Evolutionary conservation across 2,329 filamentous ascomycete species (phyloP).

Genomic region (Emergomyces pasteurianus): DNA sequence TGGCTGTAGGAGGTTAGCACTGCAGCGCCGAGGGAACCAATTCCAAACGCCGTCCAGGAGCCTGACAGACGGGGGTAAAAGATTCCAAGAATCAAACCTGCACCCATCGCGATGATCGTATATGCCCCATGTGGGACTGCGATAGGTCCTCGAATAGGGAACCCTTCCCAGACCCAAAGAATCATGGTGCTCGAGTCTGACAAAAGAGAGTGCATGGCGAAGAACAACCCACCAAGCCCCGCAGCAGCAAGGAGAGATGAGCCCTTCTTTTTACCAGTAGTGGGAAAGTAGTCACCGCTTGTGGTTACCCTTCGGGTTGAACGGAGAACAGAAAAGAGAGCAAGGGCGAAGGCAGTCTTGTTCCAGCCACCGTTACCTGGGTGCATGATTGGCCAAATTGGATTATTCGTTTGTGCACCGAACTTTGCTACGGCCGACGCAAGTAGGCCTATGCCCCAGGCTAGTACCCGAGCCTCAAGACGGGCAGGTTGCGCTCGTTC

Average conservation of each 20-base stretch:
- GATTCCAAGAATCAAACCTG: slow-evolving; percentile 64
- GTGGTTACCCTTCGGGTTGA: slow-evolving; percentile 57
- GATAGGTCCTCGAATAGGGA: slow-evolving; percentile 76
- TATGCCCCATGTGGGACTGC: slow-evolving; percentile 81
- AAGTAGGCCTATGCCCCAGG: slow-evolving; percentile 70
- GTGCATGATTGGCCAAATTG: slow-evolving; percentile 92
- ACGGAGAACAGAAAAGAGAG: slow-evolving; percentile 60
- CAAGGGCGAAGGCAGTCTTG: slow-evolving; percentile 64
- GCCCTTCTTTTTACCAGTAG: slow-evolving; percentile 48
- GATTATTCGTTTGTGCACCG: slow-evolving; percentile 88
- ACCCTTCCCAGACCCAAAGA: slow-evolving; percentile 95
- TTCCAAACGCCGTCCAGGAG: slow-evolving; percentile 67
- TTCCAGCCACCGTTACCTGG: slow-evolving; percentile 87
- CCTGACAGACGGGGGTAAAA: slow-evolving; percentile 57
- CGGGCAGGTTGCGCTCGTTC: slow-evolving; percentile 62
- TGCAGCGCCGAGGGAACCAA: slow-evolving; percentile 68
- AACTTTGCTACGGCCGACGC: slow-evolving; percentile 85
- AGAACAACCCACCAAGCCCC: slow-evolving; percentile 73
- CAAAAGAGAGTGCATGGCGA: slow-evolving; percentile 80
- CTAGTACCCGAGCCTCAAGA: slow-evolving; percentile 70
- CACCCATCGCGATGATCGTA: slow-evolving; percentile 77
- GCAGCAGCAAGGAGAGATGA: slow-evolving; percentile 61
- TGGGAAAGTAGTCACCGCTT: slow-evolving; percentile 38
- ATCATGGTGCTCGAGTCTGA: slow-evolving; percentile 99
- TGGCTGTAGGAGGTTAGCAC: slow-evolving; percentile 64